Conservation (phyloP, 805 yeast species). For the Yamadazyma akitaensis region DNA sequence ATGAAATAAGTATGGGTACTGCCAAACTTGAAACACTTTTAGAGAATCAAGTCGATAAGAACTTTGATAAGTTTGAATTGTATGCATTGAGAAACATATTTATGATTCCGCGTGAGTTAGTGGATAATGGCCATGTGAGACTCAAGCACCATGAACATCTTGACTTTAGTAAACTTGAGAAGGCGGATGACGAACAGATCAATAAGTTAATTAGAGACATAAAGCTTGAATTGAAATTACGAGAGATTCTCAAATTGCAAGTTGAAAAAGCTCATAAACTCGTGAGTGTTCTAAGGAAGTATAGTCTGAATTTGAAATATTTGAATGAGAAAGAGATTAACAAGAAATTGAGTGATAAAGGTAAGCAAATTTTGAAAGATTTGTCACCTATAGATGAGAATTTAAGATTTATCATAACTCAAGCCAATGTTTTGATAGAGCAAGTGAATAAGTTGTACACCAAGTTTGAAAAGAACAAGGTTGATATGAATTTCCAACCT, state of each 20-base stretch:
- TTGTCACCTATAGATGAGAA: slow-evolving; percentile 48
- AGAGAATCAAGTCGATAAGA: slow-evolving; percentile 72
- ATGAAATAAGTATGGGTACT: slow-evolving; percentile 72
- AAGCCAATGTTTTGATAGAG: slow-evolving; percentile 36
- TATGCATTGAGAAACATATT: slow-evolving; percentile 77
- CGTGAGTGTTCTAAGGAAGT: slow-evolving; percentile 27
- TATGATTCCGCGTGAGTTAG: slow-evolving; percentile 61
- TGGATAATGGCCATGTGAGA: slow-evolving; percentile 63
- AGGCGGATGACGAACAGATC: slow-evolving; percentile 26
- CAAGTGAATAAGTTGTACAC: slow-evolving; percentile 25
- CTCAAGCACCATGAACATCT: slow-evolving; percentile 66
- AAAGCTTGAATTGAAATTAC: slow-evolving; percentile 40
- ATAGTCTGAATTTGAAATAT: slow-evolving; percentile 27
- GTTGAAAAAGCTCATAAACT: slow-evolving; percentile 37
- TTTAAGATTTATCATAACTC: slow-evolving; percentile 41
- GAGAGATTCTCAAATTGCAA: slow-evolving; percentile 39
- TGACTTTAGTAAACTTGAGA: slow-evolving; percentile 15
- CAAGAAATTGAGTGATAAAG: slow-evolving; percentile 15
- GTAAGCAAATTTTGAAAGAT: slow-evolving; percentile 26
- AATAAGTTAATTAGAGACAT: slow-evolving; percentile 35
- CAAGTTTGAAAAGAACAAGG: slow-evolving; percentile 23
- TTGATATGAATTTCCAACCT: slow-evolving; percentile 26
- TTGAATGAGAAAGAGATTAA: slow-evolving; percentile 17
- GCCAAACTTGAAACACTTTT: slow-evolving; percentile 74
- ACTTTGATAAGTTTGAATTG: slow-evolving; percentile 82